These are phyloP conservation scores for Panicum miliaceum DNA, from an alignment of 176 grass and related monocot species.

Conservation along the genomic window DNA sequence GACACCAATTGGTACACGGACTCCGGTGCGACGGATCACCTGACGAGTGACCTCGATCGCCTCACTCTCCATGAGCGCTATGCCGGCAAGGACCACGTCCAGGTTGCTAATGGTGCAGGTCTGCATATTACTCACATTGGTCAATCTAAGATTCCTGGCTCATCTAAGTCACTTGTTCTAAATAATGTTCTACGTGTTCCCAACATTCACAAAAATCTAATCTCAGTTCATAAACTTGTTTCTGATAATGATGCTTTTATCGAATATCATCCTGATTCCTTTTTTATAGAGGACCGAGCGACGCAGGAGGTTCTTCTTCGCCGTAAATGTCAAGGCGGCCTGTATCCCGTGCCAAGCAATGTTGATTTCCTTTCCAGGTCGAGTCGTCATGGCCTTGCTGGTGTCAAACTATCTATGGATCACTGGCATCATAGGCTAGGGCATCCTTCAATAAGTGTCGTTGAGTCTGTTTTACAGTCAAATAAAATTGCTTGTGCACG, in stretches of 20 bases:
- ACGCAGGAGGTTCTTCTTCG: background rate
- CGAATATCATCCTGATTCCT: background rate
- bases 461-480: background rate
- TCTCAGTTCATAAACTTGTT: background rate
- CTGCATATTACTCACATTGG: no score
- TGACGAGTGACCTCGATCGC: no score
- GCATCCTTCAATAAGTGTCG: background rate
- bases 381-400: background rate
- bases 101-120: no score
- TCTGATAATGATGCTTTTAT: background rate
- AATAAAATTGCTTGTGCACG: background rate
- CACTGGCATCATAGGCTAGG: background rate
- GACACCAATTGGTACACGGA: no score
- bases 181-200: background rate
- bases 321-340: background rate
- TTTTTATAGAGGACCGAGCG: background rate
- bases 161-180: background rate
- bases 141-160: no score
- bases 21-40: no score
- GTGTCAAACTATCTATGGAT: background rate
- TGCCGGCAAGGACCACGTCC: no score
- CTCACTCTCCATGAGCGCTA: no score
- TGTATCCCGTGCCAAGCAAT: background rate
- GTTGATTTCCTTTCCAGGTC: background rate
- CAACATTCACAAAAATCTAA: background rate